Conservation (phyloP, 129 eudicot species). For the Saposhnikovia divaricata region DNA sequence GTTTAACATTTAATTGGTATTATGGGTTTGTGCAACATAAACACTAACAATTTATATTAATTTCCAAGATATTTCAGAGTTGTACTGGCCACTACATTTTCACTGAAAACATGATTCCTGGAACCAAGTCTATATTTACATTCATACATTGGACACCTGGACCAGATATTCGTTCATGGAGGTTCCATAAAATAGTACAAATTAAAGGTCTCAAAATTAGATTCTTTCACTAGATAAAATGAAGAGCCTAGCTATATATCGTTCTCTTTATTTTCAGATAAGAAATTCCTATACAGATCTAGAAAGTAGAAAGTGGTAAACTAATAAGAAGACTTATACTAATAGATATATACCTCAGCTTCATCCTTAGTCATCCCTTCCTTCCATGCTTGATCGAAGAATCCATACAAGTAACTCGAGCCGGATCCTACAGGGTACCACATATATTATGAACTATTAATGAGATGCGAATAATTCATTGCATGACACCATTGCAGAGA, state of each 20-base stretch:
- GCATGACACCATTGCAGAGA: neutral
- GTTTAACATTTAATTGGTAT: no score
- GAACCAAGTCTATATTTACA: neutral
- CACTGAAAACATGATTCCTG: neutral
- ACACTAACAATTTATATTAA: neutral
- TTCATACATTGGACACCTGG: neutral
- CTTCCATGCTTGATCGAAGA: slow-evolving; percentile 96
- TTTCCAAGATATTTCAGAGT: neutral
- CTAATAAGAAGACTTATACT: neutral
- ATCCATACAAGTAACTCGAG: slow-evolving; percentile 84
- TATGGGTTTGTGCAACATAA: neutral
- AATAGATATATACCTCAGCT: slow-evolving; percentile 81
- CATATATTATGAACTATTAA: neutral
- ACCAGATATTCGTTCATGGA: neutral
- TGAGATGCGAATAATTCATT: no score
- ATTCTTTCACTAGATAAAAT: neutral
- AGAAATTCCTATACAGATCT: neutral
- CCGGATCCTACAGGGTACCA: slow-evolving; percentile 65
- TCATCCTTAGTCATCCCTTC: slow-evolving; percentile 91
- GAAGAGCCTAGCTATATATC: neutral
- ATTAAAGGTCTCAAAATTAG: neutral
- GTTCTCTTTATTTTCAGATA: neutral
- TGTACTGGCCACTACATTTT: neutral
- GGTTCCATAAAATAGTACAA: neutral
- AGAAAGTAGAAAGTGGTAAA: neutral